phyloP scores from a whole-genome alignment of 495 filamentous ascomycete species.

The Immersiella caudata region DNA sequence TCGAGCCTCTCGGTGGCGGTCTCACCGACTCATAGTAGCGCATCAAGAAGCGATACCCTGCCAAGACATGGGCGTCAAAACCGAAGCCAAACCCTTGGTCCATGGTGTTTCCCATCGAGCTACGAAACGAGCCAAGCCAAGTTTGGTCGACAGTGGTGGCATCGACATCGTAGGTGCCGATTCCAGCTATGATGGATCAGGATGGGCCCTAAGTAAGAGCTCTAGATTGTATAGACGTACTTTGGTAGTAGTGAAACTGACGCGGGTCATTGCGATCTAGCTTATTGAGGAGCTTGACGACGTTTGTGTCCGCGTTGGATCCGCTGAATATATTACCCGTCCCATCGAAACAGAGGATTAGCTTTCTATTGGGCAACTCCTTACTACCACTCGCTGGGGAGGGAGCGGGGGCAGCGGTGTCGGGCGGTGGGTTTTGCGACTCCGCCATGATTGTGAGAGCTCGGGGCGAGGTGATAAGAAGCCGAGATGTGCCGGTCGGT shows the following conservation, averaged over 20 bases:
- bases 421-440: too few species aligned
- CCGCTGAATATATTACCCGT: slow-evolving; percentile 23
- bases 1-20: not conserved
- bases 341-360: slow-evolving; percentile 24
- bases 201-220: too few species aligned
- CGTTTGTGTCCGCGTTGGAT: slow-evolving; percentile 26
- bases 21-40: slow-evolving; percentile 23
- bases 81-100: slow-evolving; percentile 24
- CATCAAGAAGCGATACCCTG: slow-evolving; percentile 25
- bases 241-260: slow-evolving; percentile 27
- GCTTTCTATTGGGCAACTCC: not conserved
- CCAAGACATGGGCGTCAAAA: slow-evolving; percentile 21
- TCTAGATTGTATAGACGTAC: slow-evolving; percentile 3
- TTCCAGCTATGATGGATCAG: slow-evolving; percentile 13
- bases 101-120: slow-evolving; percentile 18
- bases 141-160: slow-evolving; percentile 20
- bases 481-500: too few species aligned
- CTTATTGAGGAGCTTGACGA: slow-evolving; percentile 24
- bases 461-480: too few species aligned
- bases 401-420: too few species aligned
- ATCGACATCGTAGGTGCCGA: slow-evolving; percentile 23
- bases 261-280: slow-evolving; percentile 23
- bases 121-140: not conserved
- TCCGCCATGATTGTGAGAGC: too few species aligned
- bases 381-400: too few species aligned